Percentiles rank a stretch among this genome's conserved stretches.
Evolutionary conservation across 148 eudicot species (phyloP).

Genomic region (Camellia sinensis): DNA sequence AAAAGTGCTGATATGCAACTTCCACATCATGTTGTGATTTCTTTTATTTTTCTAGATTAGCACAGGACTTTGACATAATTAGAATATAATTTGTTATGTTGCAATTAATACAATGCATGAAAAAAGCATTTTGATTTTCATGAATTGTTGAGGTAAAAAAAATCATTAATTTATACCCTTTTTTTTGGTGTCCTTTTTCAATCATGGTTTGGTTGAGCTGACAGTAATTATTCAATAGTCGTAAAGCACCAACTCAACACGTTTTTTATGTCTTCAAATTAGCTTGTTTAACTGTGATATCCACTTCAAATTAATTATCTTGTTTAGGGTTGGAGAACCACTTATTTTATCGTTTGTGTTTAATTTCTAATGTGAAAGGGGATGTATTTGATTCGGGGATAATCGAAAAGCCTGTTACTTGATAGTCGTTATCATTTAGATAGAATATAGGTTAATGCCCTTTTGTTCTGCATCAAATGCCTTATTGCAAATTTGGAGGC

Average conservation of each 20-base stretch:
- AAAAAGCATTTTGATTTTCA: neutral
- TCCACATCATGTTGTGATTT: neutral
- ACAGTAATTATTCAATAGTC: too few species aligned
- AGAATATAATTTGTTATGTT: neutral
- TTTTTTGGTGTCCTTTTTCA: too few species aligned
- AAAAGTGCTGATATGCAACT: neutral
- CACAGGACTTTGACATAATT: conserved; percentile 9
- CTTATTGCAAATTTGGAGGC: neutral
- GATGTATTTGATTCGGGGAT: neutral
- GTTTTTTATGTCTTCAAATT: neutral
- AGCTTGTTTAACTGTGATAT: neutral
- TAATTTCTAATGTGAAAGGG: neutral
- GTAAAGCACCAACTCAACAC: too few species aligned
- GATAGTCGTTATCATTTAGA: too few species aligned
- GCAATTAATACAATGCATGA: conserved; percentile 10
- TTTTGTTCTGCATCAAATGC: neutral
- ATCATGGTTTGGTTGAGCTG: too few species aligned
- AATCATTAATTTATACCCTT: too few species aligned
- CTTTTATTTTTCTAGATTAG: conserved; percentile 3
- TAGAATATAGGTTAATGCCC: neutral
- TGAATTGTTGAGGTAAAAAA: neutral
- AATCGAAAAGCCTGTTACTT: neutral
- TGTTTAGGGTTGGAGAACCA: neutral
- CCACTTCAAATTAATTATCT: neutral
- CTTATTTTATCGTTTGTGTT: neutral